Conservation (phyloP, 2,329 filamentous ascomycete genomes). For the Monosporascus sp. region DNA sequence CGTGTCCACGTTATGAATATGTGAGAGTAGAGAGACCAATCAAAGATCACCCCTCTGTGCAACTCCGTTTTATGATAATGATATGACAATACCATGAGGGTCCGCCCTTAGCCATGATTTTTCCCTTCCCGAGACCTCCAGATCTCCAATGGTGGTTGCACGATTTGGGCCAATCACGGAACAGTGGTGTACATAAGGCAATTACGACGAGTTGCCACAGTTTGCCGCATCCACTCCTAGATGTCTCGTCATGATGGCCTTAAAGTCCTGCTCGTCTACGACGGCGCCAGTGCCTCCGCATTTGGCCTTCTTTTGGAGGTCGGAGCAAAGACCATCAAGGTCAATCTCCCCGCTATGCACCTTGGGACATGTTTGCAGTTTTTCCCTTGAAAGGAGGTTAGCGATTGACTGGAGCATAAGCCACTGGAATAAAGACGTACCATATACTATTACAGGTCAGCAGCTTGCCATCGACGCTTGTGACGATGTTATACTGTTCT, state of each 20-base stretch:
- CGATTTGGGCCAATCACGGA: background rate
- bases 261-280: constrained; percentile 83
- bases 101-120: background rate
- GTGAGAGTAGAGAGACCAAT: too few relatives aligned
- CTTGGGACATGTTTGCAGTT: constrained; percentile 77
- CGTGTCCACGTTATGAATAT: too few relatives aligned
- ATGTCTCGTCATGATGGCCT: constrained; percentile 66
- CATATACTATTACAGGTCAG: constrained; percentile 90
- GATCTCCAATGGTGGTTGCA: background rate
- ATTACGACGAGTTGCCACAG: constrained; percentile 1
- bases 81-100: background rate
- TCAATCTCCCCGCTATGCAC: constrained; percentile 90
- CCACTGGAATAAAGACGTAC: constrained; percentile 48
- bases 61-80: background rate
- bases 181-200: background rate
- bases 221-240: constrained; percentile 37
- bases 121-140: background rate
- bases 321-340: constrained; percentile 85
- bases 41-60: background rate
- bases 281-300: constrained; percentile 89
- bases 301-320: constrained; percentile 91
- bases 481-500: constrained; percentile 61
- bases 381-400: constrained; percentile 65
- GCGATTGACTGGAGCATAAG: constrained; percentile 16
- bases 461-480: constrained; percentile 53